Evolutionary conservation across 345 rosid genomes (phyloP), one percentile per base, ranked within the genome.

Genomic region (Citropsis articulata): DNA sequence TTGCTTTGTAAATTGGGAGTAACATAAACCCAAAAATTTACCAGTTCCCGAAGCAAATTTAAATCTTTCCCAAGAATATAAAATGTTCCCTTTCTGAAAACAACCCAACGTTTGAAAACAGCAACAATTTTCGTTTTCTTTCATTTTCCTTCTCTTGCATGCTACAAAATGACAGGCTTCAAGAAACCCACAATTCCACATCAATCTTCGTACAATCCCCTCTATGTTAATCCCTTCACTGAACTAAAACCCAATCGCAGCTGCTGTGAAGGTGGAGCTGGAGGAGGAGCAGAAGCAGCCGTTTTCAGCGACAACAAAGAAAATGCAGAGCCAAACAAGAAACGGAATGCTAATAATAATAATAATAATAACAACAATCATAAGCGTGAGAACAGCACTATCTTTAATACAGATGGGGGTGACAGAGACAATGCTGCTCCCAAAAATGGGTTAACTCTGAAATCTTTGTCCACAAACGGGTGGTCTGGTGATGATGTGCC

Each of bases 341-440:
- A n/a, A 8, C 24, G 3, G 67, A 27, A 30, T 65, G 12, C 3
- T 28, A 13, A 21, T 0, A 64, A 30, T 64, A 31, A 16, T 28
- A 13, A 21, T 0, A 64, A 30, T 64, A 31, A 16, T 63, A 63
- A 28, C 1, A 42, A 42, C 13, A 42, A 12, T 42, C 14, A 12
- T 45, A 45, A 45, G 18, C 50, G 1, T 13, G 1, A 1, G 1
- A 5, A 53, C n/a, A 53, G 1, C 57, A 18, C 2, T 53, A 53
- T 53, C 57, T 53, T 18, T 53, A 53, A 53, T 3, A 45, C 12
- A 45, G 19, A 14, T 31, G 33, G 33, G 13, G 57, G 50, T 30
- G 85, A 83, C 70, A 90, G 88, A 40, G 91, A 87, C 73, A 90
- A 87, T 76, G 83, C 85, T 50, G 77, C 80, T 14, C 87, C 84